phyloP scores from a whole-genome alignment of 441 rosid genomes.

The Gossypium davidsonii region DNA sequence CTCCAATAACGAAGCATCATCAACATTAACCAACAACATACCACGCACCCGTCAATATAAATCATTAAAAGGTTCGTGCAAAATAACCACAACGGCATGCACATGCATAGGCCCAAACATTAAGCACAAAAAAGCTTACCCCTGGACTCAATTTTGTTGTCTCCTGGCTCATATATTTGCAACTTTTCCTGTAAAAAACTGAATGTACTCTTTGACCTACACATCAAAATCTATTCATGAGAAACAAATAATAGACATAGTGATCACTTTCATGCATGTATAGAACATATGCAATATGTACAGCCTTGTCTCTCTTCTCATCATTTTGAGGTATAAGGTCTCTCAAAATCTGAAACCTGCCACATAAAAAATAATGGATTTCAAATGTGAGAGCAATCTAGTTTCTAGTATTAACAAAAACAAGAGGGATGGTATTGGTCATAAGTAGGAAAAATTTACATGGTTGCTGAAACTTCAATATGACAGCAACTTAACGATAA shows the following conservation, averaged over 20 bases:
- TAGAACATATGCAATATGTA: neutral
- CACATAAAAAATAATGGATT: conserved; percentile 11
- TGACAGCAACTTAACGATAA: neutral
- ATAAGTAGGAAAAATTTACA: neutral
- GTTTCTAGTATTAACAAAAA: neutral
- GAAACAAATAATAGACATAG: neutral
- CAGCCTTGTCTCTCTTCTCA: conserved; percentile 53
- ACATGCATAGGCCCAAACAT: too few relatives aligned
- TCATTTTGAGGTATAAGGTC: conserved; percentile 55
- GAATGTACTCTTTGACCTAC: too few relatives aligned
- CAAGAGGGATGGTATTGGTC: neutral
- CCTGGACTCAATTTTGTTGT: too few relatives aligned
- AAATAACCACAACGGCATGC: too few relatives aligned
- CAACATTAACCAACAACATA: too few relatives aligned
- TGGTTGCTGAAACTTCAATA: neutral
- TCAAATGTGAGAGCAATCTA: neutral
- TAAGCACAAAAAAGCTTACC: too few relatives aligned
- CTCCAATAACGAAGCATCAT: too few relatives aligned
- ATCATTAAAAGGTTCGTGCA: too few relatives aligned
- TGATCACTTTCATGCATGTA: neutral
- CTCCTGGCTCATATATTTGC: too few relatives aligned
- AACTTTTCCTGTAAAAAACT: too few relatives aligned
- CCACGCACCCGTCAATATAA: too few relatives aligned
- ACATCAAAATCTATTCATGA: too few relatives aligned
- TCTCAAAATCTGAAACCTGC: conserved; percentile 56